Percentiles rank a stretch among this genome's conserved stretches.
These are phyloP conservation scores for Penicillium tannophilum DNA, from an alignment of 495 filamentous ascomycete species.

Conservation along the genomic window DNA sequence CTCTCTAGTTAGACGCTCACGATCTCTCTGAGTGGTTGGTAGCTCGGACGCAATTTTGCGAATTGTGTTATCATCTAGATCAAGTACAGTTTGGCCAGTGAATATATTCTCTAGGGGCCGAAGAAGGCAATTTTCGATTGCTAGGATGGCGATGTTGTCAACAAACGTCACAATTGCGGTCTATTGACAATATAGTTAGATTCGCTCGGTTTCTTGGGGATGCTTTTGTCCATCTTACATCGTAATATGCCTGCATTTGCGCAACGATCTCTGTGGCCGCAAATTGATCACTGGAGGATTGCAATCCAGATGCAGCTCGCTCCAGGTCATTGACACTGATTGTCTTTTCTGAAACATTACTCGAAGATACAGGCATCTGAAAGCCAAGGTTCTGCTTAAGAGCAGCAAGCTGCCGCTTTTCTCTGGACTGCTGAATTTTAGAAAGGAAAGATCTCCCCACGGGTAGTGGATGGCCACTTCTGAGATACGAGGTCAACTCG, in stretches of 20 bases:
- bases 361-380: too few relatives aligned
- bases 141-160: slow-evolving; percentile 62
- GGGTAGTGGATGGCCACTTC: slow-evolving; percentile 47
- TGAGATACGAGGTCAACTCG: slow-evolving; percentile 44
- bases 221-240: slow-evolving; percentile 24
- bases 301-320: slow-evolving; percentile 1
- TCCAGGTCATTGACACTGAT: slow-evolving; percentile 8
- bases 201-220: not conserved
- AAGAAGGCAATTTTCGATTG: slow-evolving; percentile 61
- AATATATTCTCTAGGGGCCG: slow-evolving; percentile 28
- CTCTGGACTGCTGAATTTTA: slow-evolving; percentile 28
- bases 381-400: not conserved
- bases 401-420: slow-evolving; percentile 18
- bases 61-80: slow-evolving; percentile 31
- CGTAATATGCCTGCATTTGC: slow-evolving; percentile 40
- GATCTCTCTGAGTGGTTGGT: slow-evolving; percentile 4
- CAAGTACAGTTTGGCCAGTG: slow-evolving; percentile 30
- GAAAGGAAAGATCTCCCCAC: slow-evolving; percentile 40
- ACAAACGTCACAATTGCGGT: slow-evolving; percentile 61
- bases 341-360: not conserved
- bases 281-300: slow-evolving; percentile 17
- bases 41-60: slow-evolving; percentile 25
- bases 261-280: slow-evolving; percentile 31
- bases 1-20: slow-evolving; percentile 13
- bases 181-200: slow-evolving; percentile 29